Evolutionary conservation across 306 rosid genomes (phyloP), one percentile per base, ranked within the genome.

Genomic region (Casuarina cunninghamiana): DNA sequence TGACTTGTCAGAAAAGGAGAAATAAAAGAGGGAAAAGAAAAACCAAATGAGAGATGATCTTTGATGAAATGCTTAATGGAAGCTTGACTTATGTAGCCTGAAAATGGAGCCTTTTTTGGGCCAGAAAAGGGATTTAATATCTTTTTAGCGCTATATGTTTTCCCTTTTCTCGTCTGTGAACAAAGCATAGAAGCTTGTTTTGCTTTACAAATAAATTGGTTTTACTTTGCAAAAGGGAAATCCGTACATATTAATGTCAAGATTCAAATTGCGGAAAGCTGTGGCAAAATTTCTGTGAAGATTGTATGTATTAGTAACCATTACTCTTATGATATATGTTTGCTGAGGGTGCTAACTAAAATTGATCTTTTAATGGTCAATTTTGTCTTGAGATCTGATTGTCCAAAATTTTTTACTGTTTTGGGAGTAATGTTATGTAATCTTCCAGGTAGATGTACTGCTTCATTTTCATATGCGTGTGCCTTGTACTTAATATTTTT

Each of bases 21-120:
- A 21, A 4, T 5, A 53, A 69, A 54, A 19, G n/a, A 48, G 8
- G 8, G 70, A 53, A 37, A 10, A 48, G 8, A 6, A 44, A 48
- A 46, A 48, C 13, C 51, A 48, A 48, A 48, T 8, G 51, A 48
- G 51, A 35, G 46, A 41, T 78, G 71, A 51, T 35, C 69, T 58
- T 78, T 58, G 13, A 43, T 58, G 51, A 11, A 48, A 42, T 8
- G 50, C 35, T 55, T 48, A 48, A 71, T 43, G 53, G 74, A 6
- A 10, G 69, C 38, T 6, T 17, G 53, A 67, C 19, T 66, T 10
- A 49, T 45, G 50, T 17, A 7, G 69, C 61, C 3, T 46, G 3
- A 45, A 67, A n/a, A 46, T 55, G 26, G 62, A n/a, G 70, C 57
- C 70, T 4, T 44, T 69, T 78, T 78, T 58, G 32, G 41, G 35